A percentile compares a stretch with the other conserved stretches of the same genome.
These are phyloP conservation scores for Spathaspora sp. DNA, from an alignment of 805 yeast species.

Conservation along the genomic window DNA sequence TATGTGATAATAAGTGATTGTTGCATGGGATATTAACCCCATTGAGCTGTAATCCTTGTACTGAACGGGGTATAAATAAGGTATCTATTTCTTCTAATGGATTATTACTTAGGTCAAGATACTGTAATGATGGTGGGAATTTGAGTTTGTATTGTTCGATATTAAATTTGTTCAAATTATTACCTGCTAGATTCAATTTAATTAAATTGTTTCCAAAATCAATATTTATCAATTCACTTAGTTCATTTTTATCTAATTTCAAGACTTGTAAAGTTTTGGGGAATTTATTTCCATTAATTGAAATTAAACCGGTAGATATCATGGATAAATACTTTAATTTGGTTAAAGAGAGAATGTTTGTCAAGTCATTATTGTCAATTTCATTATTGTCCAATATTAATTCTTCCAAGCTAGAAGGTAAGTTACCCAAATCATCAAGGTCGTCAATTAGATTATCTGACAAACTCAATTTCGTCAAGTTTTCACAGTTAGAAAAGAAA, in stretches of 20 bases:
- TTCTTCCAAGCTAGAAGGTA: constrained; percentile 13
- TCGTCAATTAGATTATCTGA: constrained; percentile 18
- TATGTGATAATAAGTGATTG: background rate
- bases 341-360: constrained; percentile 13
- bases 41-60: background rate
- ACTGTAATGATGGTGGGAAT: background rate
- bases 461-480: constrained; percentile 10
- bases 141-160: background rate
- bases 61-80: background rate
- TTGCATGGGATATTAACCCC: background rate
- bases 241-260: constrained; percentile 14
- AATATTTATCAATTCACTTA: constrained; percentile 11
- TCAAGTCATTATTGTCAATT: constrained; percentile 14
- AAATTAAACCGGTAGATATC: constrained; percentile 17
- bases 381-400: constrained; percentile 17
- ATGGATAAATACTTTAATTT: constrained; percentile 15
- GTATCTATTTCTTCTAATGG: background rate
- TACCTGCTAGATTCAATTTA: background rate
- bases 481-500: constrained; percentile 10
- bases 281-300: constrained; percentile 12
- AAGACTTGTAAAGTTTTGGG: constrained; percentile 13
- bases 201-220: constrained; percentile 9
- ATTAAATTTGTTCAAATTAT: background rate
- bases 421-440: constrained; percentile 18
- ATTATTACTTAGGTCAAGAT: background rate